These are phyloP conservation scores for Zymoseptoria pseudotritici DNA, from an alignment of 2,329 filamentous ascomycete species.

Conservation along the genomic window DNA sequence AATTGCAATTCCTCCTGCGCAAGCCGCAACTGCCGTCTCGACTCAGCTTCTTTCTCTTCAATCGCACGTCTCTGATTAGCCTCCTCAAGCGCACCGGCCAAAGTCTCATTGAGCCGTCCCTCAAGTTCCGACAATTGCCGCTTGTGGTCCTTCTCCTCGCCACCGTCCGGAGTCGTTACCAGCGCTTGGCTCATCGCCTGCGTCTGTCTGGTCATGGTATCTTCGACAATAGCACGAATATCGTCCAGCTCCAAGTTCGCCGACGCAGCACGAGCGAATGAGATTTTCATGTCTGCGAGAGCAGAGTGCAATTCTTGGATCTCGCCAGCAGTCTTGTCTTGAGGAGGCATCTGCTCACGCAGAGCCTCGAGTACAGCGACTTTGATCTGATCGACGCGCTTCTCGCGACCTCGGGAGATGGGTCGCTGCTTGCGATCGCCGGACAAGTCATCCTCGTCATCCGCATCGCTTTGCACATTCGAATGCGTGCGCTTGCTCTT, in stretches of 20 bases:
- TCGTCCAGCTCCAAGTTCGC: conserved; percentile 41
- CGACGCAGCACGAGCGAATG: conserved; percentile 40
- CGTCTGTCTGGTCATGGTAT: conserved; percentile 25
- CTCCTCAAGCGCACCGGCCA: conserved; percentile 33
- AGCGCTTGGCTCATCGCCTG: conserved; percentile 22
- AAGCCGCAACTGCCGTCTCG: conserved; percentile 38
- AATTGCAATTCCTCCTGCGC: conserved; percentile 44
- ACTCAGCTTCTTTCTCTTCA: conserved; percentile 39
- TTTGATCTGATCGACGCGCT: conserved; percentile 71
- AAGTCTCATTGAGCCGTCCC: conserved; percentile 27
- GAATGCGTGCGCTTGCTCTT: conserved; percentile 33
- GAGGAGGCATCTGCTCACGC: conserved; percentile 27
- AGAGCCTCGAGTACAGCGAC: conserved; percentile 56
- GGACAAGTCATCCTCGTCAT: conserved; percentile 65
- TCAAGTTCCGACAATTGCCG: conserved; percentile 26
- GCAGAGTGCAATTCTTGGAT: conserved; percentile 39
- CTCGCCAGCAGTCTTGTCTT: conserved; percentile 20
- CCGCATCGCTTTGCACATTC: conserved; percentile 74
- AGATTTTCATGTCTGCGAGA: conserved; percentile 42
- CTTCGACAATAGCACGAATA: conserved; percentile 31
- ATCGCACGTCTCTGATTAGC: conserved; percentile 35
- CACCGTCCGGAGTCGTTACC: conserved; percentile 24
- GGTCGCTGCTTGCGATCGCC: conserved; percentile 61
- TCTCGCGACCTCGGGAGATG: conserved; percentile 70
- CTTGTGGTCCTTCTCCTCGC: conserved; percentile 16